Base-by-base conservation (phyloP, 805 yeast genomes). In the Tetrapisispora pingtungensis region DNA sequence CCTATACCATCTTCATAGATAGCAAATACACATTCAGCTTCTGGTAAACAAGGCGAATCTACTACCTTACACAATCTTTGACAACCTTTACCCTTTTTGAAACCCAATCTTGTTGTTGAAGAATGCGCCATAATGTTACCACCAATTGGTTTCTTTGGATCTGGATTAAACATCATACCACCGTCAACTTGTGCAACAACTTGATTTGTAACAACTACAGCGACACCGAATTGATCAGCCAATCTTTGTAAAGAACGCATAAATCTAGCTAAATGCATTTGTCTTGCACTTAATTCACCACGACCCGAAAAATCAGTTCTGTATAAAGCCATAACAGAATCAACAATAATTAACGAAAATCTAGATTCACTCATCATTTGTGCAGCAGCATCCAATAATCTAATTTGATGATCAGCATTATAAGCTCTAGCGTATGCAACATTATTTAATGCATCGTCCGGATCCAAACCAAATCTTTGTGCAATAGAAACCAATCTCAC, bases 161-260 rank as follows among this genome's bases (percentile, higher is more conserved):
- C 98, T 1, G 96, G 95, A 55, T 89, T 88, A 63, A 80, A 89
- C 24, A 77, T 73, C 65, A 72, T 71, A 35, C 78, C 78, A 57
- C 94, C 94, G 59, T 93, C 98, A 17, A 93, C 98, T 65, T 89
- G 97, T 4, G 97, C 97, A 7, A 87, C 96, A 19, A 93, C 98
- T 65, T 93, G 98, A 66, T 93, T 93, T 1, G 94, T 84, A 38
- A 93, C 87, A 7, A 93, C 88, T 10, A 90, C 96, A 0, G 97
- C 98, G 46, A 93, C 87, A 38, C 98, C 98, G 66, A 85, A 93
- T 68, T 90, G 97, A 65, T 93, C 98, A 0, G 97, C 97, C 44
- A 93, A 73, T 55, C 96, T 70, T 64, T 93, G 97, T 48, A 93
- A 73, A 17, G 84, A 81, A 55, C 97, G 75, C 89, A 93, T 81